Base-by-base conservation (phyloP, 495 filamentous ascomycete genomes). In the Copromyces sp. region DNA sequence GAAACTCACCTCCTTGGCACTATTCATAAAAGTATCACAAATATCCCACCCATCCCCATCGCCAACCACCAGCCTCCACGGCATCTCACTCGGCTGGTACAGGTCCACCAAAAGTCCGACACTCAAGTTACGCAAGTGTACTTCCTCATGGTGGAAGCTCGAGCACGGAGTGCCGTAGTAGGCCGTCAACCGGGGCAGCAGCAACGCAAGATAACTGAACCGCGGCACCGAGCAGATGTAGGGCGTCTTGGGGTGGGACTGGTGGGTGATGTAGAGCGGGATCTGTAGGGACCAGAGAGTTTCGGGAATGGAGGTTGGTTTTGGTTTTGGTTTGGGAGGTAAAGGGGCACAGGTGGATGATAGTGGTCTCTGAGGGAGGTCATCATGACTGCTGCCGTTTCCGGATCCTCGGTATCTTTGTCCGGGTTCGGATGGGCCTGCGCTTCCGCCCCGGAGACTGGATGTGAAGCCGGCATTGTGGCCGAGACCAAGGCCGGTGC, bases 21-120 rank as follows among this genome's bases (percentile, higher is more conserved):
- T 91, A 76, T 99, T 97, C 74, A 96, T 93, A 79, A 94, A 98
- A 0, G 94, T 91, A 79, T 98, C 95, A 71, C 91, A 89, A 20
- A 87, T 96, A 73, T 97, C 90, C 74, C 89, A 92, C 75, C 94
- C 87, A 68, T 77, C 76, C 68, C 84, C 86, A 71, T 85, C 85
- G 17, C 80, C 75, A 8, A 95, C 87, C 2, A 84, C 85, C 69
- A 99, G 80, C 20, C 84, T 85, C 95, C 95, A 99, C 3, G 95
- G 94, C 32, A 94, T 80, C 24, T 74, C 59, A 9, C 77, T 72
- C 1, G 78, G 79, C 68, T 88, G 84, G 72, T 87, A 97, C 14
- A 98, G 87, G 80, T 99, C 95, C 78, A 92, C 93, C 38, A 98
- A 87, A 29, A 99, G 85, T 9, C 96, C 95, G 39, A 95, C 82